phyloP scores from a whole-genome alignment of 129 eudicot species.

The Chrysanthemum lavandulifolium region DNA sequence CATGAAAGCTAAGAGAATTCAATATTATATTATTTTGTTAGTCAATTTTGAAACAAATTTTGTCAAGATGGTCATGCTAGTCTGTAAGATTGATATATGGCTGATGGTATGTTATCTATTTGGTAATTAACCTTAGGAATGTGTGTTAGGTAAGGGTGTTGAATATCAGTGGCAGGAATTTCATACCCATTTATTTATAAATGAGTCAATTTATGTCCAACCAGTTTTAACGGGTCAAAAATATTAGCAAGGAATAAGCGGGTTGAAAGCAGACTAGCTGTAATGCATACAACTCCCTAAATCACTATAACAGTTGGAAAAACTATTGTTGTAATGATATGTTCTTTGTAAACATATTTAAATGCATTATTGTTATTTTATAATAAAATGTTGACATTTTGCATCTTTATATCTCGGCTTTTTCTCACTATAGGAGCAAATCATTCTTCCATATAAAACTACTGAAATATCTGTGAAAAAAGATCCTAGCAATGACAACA shows the following conservation, averaged over 20 bases:
- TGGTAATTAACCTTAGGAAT: neutral
- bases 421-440: neutral
- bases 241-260: neutral
- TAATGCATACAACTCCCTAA: constrained; percentile 2
- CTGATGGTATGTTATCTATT: neutral
- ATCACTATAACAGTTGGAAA: neutral
- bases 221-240: no score
- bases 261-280: neutral
- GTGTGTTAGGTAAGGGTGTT: neutral
- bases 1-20: neutral
- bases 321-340: neutral
- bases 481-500: constrained; percentile 7
- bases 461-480: neutral
- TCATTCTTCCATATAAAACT: neutral
- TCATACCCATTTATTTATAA: neutral
- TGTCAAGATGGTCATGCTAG: neutral
- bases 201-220: no score
- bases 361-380: no score
- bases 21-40: neutral
- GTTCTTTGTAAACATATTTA: neutral
- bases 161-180: neutral
- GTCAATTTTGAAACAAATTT: neutral
- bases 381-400: neutral
- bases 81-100: neutral
- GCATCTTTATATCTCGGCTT: neutral